Evolutionary conservation across 371 early-diverging fungal genomes (phyloP).

Genomic region (Mucor sp.): DNA sequence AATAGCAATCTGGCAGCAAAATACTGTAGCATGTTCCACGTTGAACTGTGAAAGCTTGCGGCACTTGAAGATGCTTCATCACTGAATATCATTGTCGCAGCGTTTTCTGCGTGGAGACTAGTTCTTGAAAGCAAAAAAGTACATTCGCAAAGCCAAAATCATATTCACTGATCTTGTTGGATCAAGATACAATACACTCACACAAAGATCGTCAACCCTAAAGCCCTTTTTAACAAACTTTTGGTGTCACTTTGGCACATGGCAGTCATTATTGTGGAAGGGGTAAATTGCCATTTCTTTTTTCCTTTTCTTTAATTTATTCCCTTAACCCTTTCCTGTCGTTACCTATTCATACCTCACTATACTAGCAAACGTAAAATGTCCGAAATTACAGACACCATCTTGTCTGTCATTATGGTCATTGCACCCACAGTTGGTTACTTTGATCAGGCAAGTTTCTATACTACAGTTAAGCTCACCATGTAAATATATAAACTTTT

Average conservation of each 20-base stretch:
- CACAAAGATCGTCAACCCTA: neutral
- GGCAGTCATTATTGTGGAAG: neutral
- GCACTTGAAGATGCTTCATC: too few relatives aligned
- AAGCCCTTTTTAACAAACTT: neutral
- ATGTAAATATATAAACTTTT: neutral
- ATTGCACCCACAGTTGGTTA: conserved; percentile 40
- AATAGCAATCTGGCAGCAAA: too few relatives aligned
- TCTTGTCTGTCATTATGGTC: conserved; percentile 35
- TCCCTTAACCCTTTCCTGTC: neutral
- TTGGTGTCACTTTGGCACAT: neutral
- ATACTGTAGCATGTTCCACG: too few relatives aligned
- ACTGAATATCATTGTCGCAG: too few relatives aligned
- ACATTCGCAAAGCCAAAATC: too few relatives aligned
- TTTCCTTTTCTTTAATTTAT: neutral
- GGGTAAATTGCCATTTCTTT: neutral
- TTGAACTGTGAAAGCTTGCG: too few relatives aligned
- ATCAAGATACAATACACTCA: too few relatives aligned
- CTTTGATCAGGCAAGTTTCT: conserved; percentile 35
- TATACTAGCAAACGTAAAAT: conserved; percentile 9
- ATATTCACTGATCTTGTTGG: too few relatives aligned
- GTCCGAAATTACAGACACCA: conserved; percentile 15
- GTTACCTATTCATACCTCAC: neutral
- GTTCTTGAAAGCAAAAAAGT: too few relatives aligned
- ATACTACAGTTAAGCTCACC: too few relatives aligned
- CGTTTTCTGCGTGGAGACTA: too few relatives aligned